These are phyloP conservation scores for Corylus avellana DNA, from an alignment of 306 rosid species.

Conservation along the genomic window DNA sequence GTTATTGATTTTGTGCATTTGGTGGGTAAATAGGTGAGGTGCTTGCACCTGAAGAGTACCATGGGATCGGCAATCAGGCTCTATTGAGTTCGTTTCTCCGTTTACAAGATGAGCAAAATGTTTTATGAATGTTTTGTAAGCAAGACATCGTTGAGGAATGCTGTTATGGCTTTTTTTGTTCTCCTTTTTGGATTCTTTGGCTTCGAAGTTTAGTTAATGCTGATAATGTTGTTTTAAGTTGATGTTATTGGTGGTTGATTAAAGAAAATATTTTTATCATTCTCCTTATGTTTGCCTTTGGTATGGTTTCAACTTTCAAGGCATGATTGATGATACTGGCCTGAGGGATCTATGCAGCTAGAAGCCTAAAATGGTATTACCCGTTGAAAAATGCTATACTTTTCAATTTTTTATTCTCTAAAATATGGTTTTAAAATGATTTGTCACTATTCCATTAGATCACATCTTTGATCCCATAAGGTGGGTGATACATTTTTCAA, in stretches of 20 bases:
- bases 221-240: background rate
- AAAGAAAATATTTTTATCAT: background rate
- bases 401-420: too few species aligned
- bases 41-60: conserved; percentile 65
- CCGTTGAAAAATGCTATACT: too few species aligned
- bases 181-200: conserved; percentile 8
- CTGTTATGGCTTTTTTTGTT: conserved; percentile 15
- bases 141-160: conserved; percentile 4
- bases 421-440: too few species aligned
- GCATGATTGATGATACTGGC: too few species aligned
- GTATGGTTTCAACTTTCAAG: background rate
- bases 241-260: background rate
- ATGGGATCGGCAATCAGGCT: conserved; percentile 69
- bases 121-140: background rate
- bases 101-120: background rate
- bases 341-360: too few species aligned
- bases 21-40: conserved; percentile 50
- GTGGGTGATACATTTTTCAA: too few species aligned
- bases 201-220: background rate
- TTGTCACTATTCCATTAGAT: too few species aligned
- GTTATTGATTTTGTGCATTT: background rate
- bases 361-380: too few species aligned
- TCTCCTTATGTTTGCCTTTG: background rate
- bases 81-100: conserved; percentile 29
- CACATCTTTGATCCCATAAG: too few species aligned